A percentile compares a stretch with the other conserved stretches of the same genome.
Evolutionary conservation across 345 rosid species (phyloP).

Genomic region (Murraya koenigii): DNA sequence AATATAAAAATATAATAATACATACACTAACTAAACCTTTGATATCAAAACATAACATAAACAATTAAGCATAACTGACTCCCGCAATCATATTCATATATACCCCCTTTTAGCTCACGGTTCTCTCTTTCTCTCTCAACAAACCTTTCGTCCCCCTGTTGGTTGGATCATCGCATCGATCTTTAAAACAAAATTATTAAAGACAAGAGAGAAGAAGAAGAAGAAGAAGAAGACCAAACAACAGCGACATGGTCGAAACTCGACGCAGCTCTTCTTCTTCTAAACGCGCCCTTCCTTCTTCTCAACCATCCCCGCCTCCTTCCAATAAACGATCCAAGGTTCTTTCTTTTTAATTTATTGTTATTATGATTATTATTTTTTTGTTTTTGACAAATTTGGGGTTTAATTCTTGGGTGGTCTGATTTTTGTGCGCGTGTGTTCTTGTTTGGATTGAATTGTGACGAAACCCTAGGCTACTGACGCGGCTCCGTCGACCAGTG

Average conservation of each 20-base stretch:
- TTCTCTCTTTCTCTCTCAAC: no score
- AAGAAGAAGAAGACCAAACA: background rate
- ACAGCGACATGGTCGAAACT: conserved; percentile 78
- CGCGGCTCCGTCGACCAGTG: conserved; percentile 57
- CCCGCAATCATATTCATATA: no score
- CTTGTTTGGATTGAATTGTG: conserved; percentile 18
- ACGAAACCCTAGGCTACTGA: conserved; percentile 46
- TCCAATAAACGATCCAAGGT: conserved; percentile 83
- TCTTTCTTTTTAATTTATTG: background rate
- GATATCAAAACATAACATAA: no score
- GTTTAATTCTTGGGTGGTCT: conserved; percentile 25
- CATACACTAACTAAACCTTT: no score
- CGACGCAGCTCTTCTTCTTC: conserved; percentile 84
- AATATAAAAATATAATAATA: no score
- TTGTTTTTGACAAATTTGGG: background rate
- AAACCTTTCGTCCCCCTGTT: no score
- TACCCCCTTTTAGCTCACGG: no score
- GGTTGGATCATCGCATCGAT: no score
- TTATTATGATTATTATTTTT: background rate
- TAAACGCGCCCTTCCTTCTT: conserved; percentile 68
- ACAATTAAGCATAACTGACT: no score
- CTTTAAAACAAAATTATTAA: no score
- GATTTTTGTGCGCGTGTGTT: background rate
- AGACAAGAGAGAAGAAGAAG: background rate
- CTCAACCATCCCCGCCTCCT: conserved; percentile 48